Base-by-base conservation (phyloP, 2,329 filamentous ascomycete species). In the Verticillium klebahnii region DNA sequence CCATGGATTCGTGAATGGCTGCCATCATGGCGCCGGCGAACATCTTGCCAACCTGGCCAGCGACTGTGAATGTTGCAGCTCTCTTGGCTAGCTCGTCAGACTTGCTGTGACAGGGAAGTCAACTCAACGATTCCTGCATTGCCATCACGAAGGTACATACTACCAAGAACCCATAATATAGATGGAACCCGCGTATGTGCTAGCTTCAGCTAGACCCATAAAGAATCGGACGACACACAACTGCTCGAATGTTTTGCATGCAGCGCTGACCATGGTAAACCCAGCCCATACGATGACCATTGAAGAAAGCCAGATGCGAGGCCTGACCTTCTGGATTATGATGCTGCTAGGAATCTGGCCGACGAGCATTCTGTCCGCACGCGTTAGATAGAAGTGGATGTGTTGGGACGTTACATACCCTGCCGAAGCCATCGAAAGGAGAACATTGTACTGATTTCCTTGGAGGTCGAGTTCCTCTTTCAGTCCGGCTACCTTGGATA, bases 31-130 rank as follows among this genome's bases (percentile, higher is more conserved):
- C 83, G 0, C 85, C 85, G 2, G 80, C 79, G 58, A 87, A 85
- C 79, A 87, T 83, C 0, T 81, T 85, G 0, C 85, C 86, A 0
- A 82, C 82, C 2, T 87, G 76, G 1, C 85, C 85, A 14, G 83
- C 85, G 0, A 83, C 78, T 1, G 84, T 87, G 67, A 89, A 89
- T 59, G 89, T 83, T 40, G 84, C 85, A 5, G 80, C 84, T 2
- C 87, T 79, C 68, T 89, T 89, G 1, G 84, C 86, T 0, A 89
- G 78, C 63, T 89, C 86, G 12, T 77, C 75, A 8, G 78, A 78
- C 2, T 79, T 87, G 15, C 65, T 66, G 19, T 29, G 29, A 29
- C 5, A 29, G 29, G 5, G 29, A 29, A 29, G 29, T 29, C 29
- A 29, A 29, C 29, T 29, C 5, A 6, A 29, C 29, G 5, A 6